These are phyloP conservation scores for Boletus albobrunnescens DNA, from an alignment of 1,284 basidiomycete genomes.

Conservation along the genomic window DNA sequence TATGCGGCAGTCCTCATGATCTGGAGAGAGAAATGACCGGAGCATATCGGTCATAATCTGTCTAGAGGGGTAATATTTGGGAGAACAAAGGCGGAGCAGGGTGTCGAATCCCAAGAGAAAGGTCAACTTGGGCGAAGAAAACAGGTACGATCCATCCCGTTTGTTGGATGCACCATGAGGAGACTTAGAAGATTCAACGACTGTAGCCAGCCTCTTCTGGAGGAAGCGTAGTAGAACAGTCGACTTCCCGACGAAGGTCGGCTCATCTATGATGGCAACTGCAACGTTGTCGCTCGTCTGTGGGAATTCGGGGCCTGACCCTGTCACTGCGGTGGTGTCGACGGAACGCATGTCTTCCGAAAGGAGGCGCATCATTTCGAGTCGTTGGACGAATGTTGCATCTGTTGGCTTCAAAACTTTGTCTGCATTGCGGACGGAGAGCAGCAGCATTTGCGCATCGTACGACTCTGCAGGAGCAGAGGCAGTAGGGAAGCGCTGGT, in stretches of 20 bases:
- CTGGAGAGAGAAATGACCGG: constrained; percentile 55
- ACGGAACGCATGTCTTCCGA: constrained; percentile 44
- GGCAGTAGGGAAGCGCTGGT: constrained; percentile 1
- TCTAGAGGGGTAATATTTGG: constrained; percentile 70
- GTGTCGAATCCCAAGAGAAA: constrained; percentile 89
- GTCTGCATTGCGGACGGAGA: constrained; percentile 88
- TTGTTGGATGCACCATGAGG: neutral
- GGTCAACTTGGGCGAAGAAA: constrained; percentile 43
- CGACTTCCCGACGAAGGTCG: constrained; percentile 87
- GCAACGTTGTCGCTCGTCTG: constrained; percentile 51
- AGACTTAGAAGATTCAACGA: constrained; percentile 10
- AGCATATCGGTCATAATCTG: constrained; percentile 55
- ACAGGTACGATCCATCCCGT: constrained; percentile 15
- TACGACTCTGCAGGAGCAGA: constrained; percentile 36
- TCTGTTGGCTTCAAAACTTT: constrained; percentile 73
- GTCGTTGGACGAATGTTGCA: constrained; percentile 68
- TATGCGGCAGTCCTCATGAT: constrained; percentile 62
- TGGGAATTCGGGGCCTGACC: constrained; percentile 10
- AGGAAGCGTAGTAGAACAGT: constrained; percentile 55
- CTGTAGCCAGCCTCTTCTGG: constrained; percentile 34
- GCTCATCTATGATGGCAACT: constrained; percentile 81
- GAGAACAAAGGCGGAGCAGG: constrained; percentile 77
- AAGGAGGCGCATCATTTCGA: constrained; percentile 79
- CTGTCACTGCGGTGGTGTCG: neutral
- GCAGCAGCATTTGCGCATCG: constrained; percentile 76